A percentile compares a stretch with the other conserved stretches of the same genome.
Evolutionary conservation across 331 rosid species (phyloP).

Genomic region (Dryas integrifolia): DNA sequence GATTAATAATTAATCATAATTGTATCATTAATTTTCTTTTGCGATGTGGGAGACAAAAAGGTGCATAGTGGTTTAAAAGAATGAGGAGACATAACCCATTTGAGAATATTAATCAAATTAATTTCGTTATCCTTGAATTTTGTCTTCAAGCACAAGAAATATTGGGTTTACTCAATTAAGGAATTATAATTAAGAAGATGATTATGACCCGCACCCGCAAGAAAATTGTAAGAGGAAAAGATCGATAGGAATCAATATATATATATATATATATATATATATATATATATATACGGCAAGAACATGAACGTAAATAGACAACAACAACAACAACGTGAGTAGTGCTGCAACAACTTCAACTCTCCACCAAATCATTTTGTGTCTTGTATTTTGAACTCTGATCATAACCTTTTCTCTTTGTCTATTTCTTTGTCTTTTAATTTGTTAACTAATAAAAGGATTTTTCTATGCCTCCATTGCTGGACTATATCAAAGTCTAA

Average conservation of each 20-base stretch:
- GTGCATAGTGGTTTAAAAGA: slow-evolving; percentile 16
- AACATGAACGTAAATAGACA: slow-evolving; percentile 14
- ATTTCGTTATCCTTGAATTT: slow-evolving; percentile 1
- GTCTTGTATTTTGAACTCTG: slow-evolving; percentile 1
- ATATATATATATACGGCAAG: slow-evolving; percentile 10
- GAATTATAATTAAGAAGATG: not conserved
- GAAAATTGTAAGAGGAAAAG: slow-evolving; percentile 27
- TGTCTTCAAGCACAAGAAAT: not conserved
- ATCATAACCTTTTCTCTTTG: slow-evolving; percentile 14
- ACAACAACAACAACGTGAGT: slow-evolving; percentile 36
- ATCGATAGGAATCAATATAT: not conserved
- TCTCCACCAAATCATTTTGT: slow-evolving; percentile 27
- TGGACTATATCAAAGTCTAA: not conserved
- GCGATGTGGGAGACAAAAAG: too few species aligned
- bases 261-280: not conserved
- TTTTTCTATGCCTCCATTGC: too few species aligned
- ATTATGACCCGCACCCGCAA: slow-evolving; percentile 28
- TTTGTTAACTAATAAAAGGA: not conserved
- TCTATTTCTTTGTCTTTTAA: not conserved
- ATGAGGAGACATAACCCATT: not conserved
- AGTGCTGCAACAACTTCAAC: slow-evolving; percentile 4
- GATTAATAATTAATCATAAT: too few species aligned
- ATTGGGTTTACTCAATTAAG: not conserved
- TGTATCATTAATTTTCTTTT: too few species aligned
- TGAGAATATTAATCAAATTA: not conserved